Evolutionary conservation across 495 filamentous ascomycete genomes (phyloP), one percentile per base, ranked within the genome.

Genomic region (Neurospora tetraspora): DNA sequence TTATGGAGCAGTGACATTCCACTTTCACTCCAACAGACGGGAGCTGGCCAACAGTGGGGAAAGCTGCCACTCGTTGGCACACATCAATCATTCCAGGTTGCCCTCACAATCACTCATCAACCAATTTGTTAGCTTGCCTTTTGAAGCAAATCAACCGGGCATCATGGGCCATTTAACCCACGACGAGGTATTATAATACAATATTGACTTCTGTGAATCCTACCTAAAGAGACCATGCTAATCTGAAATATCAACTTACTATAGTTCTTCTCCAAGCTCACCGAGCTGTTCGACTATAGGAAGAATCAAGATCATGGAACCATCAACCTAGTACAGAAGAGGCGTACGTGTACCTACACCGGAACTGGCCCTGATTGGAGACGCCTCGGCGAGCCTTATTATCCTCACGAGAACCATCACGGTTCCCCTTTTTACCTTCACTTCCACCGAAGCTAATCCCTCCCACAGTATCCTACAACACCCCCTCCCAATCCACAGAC

Each of bases 221-320:
- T 70, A 71, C 72, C 70, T 72, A 69, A 75, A 68, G 79, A 77
- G 59, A 77, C 68, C 59, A 71, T 31, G 36, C 72, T 78, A 53
- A 78, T 72, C 69, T 59, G 3, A 47, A 3, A 31, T 16, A 18
- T 18, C 53, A 11, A 61, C 39, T 23, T 37, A 4, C 20, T 27
- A 12, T 71, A 98, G 94, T 99, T 99, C 89, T 96, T 99, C 86
- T 78, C 86, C 72, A 87, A 89, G 73, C 91, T 99, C 71, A 81
- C 89, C 68, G 80, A 85, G 74, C 91, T 99, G 74, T 92, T 98
- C 80, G 86, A 88, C 71, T 81, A 84, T 53, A 87, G 88, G 68
- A 91, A 91, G 69, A 81, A 88, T 74, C 89, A 91, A 76, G 83
- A 89, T 75, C 90, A 92, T 76, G 93, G 93, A 78, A 91, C 92